phyloP scores from a whole-genome alignment of 2,329 filamentous ascomycete species.

The Macrophomina pseudophaseolina region DNA sequence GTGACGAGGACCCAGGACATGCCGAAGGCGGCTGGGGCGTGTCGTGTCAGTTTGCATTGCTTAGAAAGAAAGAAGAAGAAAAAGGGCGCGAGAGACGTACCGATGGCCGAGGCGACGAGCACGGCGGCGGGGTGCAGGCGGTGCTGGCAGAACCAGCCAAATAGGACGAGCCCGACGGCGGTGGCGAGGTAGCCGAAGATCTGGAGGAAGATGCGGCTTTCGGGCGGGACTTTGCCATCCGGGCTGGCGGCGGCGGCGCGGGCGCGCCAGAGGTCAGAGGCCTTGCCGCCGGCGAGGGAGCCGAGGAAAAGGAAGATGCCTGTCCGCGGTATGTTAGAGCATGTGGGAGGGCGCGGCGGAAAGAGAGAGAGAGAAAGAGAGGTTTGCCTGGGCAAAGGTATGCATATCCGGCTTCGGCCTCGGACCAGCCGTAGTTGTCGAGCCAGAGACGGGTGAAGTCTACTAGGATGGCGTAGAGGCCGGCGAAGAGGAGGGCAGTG shows the following conservation, averaged over 20 bases:
- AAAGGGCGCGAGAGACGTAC: conserved; percentile 23
- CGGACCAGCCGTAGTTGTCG: conserved; percentile 43
- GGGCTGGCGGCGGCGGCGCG: conserved; percentile 33
- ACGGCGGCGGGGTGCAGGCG: conserved; percentile 37
- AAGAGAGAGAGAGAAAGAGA: no score
- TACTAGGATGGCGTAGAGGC: conserved; percentile 37
- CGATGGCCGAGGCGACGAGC: conserved; percentile 39
- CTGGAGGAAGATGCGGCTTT: conserved; percentile 48
- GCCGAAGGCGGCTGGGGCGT: conserved; percentile 39
- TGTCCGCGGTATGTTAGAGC: neutral
- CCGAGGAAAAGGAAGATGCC: conserved; percentile 41
- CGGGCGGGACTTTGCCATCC: conserved; percentile 40
- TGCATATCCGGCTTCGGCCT: conserved; percentile 42
- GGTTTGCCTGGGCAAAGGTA: conserved; percentile 40
- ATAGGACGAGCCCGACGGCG: conserved; percentile 47
- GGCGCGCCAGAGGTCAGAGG: conserved; percentile 45
- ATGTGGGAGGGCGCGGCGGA: no score
- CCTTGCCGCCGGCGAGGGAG: conserved; percentile 45
- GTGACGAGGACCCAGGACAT: conserved; percentile 52
- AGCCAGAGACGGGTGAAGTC: conserved; percentile 33
- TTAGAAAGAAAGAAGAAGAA: neutral
- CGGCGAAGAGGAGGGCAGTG: conserved; percentile 37
- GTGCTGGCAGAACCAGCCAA: conserved; percentile 47
- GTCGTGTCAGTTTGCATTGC: no score
- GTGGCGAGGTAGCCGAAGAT: conserved; percentile 48